Percentiles rank a stretch among this genome's conserved stretches.
Conservation (phyloP, 371 early-diverging fungal species). For the Rhizopus delemar region DNA sequence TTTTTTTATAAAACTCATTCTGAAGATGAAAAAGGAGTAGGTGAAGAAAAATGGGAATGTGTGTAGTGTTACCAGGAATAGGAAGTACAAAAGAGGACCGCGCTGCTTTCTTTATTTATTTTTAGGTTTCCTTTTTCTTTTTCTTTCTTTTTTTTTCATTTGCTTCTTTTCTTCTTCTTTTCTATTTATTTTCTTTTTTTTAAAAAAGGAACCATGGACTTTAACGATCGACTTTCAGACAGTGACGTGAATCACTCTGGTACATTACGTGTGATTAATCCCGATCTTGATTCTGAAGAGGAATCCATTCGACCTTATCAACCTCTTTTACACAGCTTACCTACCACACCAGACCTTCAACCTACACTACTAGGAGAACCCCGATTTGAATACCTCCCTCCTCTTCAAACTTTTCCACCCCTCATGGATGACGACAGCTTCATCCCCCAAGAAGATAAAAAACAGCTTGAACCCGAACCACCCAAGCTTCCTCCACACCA, state of each 20-base stretch:
- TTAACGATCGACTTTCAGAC: conserved; percentile 18
- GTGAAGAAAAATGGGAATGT: neutral
- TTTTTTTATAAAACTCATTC: too few relatives aligned
- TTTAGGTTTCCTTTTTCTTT: neutral
- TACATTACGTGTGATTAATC: conserved; percentile 22
- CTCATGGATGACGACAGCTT: neutral
- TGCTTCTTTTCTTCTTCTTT: conserved; percentile 2
- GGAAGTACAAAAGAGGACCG: neutral
- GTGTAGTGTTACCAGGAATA: neutral
- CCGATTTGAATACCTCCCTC: conserved; percentile 20
- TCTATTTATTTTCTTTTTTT: neutral
- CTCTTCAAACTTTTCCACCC: conserved; percentile 14
- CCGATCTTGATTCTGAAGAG: conserved; percentile 15
- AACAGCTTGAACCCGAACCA: neutral
- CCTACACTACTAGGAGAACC: conserved; percentile 14
- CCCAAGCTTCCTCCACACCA: too few relatives aligned
- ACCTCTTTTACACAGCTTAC: conserved; percentile 1
- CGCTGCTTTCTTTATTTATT: neutral
- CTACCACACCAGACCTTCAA: conserved; percentile 14
- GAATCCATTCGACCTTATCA: conserved; percentile 6
- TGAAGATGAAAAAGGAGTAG: too few relatives aligned
- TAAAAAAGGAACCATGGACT: conserved; percentile 10
- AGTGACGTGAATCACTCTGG: conserved; percentile 4
- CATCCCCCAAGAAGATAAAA: neutral
- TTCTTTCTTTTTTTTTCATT: neutral